Evolutionary conservation across 805 yeast genomes (phyloP).

Genomic region (Teunomyces kruisii): DNA sequence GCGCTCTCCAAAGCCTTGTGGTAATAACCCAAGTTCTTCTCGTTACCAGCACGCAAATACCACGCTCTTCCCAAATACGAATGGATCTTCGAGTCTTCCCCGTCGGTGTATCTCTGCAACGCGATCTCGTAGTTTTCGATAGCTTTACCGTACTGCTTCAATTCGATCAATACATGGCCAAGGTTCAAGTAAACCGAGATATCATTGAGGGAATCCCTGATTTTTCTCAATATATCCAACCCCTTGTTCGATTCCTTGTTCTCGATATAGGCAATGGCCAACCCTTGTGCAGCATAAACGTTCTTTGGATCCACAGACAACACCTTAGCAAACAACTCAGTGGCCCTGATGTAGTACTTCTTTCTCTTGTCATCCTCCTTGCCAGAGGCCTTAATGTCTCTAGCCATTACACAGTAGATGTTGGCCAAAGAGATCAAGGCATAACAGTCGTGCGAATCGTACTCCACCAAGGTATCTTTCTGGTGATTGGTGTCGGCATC

Average conservation of each 20-base stretch:
- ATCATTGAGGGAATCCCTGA: slow-evolving; percentile 86
- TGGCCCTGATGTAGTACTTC: slow-evolving; percentile 83
- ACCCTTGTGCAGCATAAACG: slow-evolving; percentile 96
- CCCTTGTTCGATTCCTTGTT: slow-evolving; percentile 73
- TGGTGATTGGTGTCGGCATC: slow-evolving; percentile 76
- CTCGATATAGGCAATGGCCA: slow-evolving; percentile 90
- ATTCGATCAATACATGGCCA: slow-evolving; percentile 84
- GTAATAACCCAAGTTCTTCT: slow-evolving; percentile 61
- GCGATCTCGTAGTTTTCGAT: slow-evolving; percentile 88
- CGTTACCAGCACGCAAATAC: slow-evolving; percentile 73
- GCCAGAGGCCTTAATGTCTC: slow-evolving; percentile 55
- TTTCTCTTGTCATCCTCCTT: slow-evolving; percentile 56
- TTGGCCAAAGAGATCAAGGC: slow-evolving; percentile 90
- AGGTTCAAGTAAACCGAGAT: slow-evolving; percentile 78
- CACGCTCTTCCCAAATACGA: slow-evolving; percentile 85
- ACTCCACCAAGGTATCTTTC: slow-evolving; percentile 77
- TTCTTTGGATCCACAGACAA: slow-evolving; percentile 78
- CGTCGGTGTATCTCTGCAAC: slow-evolving; percentile 59
- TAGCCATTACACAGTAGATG: slow-evolving; percentile 77
- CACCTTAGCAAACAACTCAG: slow-evolving; percentile 87
- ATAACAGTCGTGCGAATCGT: slow-evolving; percentile 85
- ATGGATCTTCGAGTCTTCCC: slow-evolving; percentile 63
- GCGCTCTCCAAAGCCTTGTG: slow-evolving; percentile 63
- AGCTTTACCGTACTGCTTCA: slow-evolving; percentile 80
- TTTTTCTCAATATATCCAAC: slow-evolving; percentile 80